These are phyloP conservation scores for Arabis alpina DNA, from an alignment of 345 rosid species.

Conservation along the genomic window DNA sequence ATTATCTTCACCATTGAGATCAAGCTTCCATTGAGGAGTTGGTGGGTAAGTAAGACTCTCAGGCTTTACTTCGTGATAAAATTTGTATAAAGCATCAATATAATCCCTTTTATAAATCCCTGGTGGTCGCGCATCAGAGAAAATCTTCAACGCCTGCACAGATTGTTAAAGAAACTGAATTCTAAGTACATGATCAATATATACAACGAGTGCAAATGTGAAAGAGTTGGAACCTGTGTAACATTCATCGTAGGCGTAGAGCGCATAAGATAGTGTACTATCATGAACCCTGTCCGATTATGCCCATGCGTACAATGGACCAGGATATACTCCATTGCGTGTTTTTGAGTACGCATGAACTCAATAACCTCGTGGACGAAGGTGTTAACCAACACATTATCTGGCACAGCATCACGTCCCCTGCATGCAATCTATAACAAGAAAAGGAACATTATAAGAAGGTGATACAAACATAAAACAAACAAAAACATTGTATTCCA, in stretches of 20 bases:
- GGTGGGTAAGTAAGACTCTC: conserved; percentile 63
- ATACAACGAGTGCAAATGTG: not conserved
- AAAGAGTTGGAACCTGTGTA: conserved; percentile 56
- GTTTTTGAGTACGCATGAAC: conserved; percentile 67
- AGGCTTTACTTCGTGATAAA: conserved; percentile 89
- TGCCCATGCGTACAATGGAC: conserved; percentile 99
- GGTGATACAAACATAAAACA: not conserved
- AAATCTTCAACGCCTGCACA: conserved; percentile 73
- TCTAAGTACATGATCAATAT: not conserved
- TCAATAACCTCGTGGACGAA: conserved; percentile 83
- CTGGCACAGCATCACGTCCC: conserved; percentile 92
- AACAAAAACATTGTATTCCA: not conserved
- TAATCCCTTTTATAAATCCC: conserved; percentile 94
- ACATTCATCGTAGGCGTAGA: conserved; percentile 66
- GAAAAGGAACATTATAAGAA: conserved; percentile 23
- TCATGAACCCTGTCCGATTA: conserved; percentile 98
- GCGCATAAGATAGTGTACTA: conserved; percentile 90
- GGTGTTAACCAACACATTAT: conserved; percentile 75
- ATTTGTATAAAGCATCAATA: conserved; percentile 72
- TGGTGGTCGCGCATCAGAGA: conserved; percentile 87
- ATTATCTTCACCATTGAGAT: conserved; percentile 59
- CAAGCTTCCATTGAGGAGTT: conserved; percentile 97
- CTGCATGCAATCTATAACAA: conserved; percentile 72
- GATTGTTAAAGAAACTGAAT: conserved; percentile 2
- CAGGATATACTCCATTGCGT: conserved; percentile 68